Conservation (phyloP, 306 rosid species). For the Lathyrus tuberosus region DNA sequence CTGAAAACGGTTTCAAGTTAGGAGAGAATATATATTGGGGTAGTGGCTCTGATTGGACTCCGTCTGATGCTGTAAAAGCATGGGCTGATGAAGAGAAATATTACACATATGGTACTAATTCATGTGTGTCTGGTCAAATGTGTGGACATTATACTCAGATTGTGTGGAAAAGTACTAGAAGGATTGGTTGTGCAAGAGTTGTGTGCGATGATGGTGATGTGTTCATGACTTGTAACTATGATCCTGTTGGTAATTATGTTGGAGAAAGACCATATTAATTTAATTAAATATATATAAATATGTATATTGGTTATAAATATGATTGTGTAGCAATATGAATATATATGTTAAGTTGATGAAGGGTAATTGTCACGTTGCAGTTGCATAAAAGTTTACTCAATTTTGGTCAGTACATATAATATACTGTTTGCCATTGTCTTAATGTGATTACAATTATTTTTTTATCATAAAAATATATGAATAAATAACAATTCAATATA, state of each 20-base stretch:
- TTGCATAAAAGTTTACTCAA: too few species aligned
- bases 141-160: constrained; percentile 92
- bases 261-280: constrained; percentile 70
- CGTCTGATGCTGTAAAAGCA: constrained; percentile 63
- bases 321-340: background rate
- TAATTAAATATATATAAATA: background rate
- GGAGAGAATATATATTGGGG: constrained; percentile 94
- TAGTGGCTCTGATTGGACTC: constrained; percentile 71
- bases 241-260: constrained; percentile 73
- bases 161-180: constrained; percentile 72
- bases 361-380: too few species aligned
- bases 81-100: constrained; percentile 79
- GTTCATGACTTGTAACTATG: constrained; percentile 88
- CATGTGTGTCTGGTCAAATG: constrained; percentile 67
- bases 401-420: too few species aligned
- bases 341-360: background rate
- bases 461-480: too few species aligned
- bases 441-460: too few species aligned
- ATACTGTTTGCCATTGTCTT: too few species aligned
- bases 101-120: constrained; percentile 59
- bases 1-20: constrained; percentile 66
- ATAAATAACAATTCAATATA: too few species aligned
- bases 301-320: background rate
- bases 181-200: constrained; percentile 76
- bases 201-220: constrained; percentile 79